Evolutionary conservation across 2,329 filamentous ascomycete species (phyloP).

Genomic region (Pseudogymnoascus sp.): DNA sequence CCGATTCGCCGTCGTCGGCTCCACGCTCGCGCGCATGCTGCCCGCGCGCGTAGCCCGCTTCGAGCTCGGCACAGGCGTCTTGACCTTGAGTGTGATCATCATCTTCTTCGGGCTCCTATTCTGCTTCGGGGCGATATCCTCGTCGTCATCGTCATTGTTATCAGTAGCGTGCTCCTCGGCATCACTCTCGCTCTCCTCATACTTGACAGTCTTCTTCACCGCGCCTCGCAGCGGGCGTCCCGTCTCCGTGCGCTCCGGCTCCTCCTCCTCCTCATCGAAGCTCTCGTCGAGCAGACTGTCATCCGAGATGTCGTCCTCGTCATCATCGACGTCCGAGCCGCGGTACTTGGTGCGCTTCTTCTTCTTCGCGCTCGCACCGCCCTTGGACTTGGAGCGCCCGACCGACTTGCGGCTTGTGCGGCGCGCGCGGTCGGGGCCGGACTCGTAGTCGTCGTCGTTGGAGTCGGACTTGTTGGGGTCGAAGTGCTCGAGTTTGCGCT

Average conservation of each 20-base stretch:
- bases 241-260: slow-evolving; percentile 34
- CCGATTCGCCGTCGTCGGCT: slow-evolving; percentile 21
- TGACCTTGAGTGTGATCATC: slow-evolving; percentile 25
- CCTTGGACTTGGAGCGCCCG: slow-evolving; percentile 21
- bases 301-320: slow-evolving; percentile 39
- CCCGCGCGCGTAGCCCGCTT: slow-evolving; percentile 22
- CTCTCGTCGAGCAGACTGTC: slow-evolving; percentile 42
- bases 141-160: slow-evolving; percentile 11
- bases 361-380: slow-evolving; percentile 27
- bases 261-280: slow-evolving; percentile 37
- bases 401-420: slow-evolving; percentile 37
- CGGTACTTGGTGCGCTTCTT: slow-evolving; percentile 39
- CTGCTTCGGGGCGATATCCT: slow-evolving; percentile 10
- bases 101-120: slow-evolving; percentile 11
- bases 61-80: slow-evolving; percentile 16
- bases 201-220: slow-evolving; percentile 38
- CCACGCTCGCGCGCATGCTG: slow-evolving; percentile 22
- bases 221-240: slow-evolving; percentile 42
- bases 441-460: slow-evolving; percentile 58
- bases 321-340: slow-evolving; percentile 56
- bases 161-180: slow-evolving; percentile 21
- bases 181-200: slow-evolving; percentile 39
- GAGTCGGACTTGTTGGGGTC: slow-evolving; percentile 60
- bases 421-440: slow-evolving; percentile 38
- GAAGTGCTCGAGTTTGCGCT: slow-evolving; percentile 51